Evolutionary conservation across 371 early-diverging fungal species (phyloP), one percentile per base, ranked within the genome.

Genomic region (Hamiltosporidium tvaerminnensis): DNA sequence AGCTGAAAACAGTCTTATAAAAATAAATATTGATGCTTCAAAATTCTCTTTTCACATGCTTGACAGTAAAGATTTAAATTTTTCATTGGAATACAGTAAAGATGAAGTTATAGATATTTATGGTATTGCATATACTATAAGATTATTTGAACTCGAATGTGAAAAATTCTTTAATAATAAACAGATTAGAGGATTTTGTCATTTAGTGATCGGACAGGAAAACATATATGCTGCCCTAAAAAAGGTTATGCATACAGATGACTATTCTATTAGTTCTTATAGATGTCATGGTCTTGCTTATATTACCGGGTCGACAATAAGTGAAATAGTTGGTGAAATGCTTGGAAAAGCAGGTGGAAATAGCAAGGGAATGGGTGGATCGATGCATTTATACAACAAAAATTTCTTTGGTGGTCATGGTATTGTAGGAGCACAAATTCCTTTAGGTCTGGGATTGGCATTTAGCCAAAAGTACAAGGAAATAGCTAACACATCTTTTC

Each of bases 341-440:
- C 49, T 84, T 74, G 90, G 92, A 65, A 84, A 87, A 66, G 69
- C 75, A 47, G 86, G 80, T 63, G 97, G 97, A 72, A 84, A 86
- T 70, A 88, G 92, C 38, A 82, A 84, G 75, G 97, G 97, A 60
- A 96, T 93, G 84, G 97, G 97, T 68, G 97, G 97, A 36, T 95
- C 96, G 62, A 96, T 96, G 97, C 97, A 96, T 84, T 89, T 96
- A 86, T 96, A 91, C 80, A 86, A 88, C 57, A 81, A 82, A 57
- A 84, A 86, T 76, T 95, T 96, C 81, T 93, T 86, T 79, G 97
- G 97, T 70, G 97, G 97, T 65, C 93, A 96, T 84, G 97, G 97
- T 70, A 94, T 96, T 73, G 97, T 96, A 61, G 97, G 97, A 65
- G 95, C 97, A 47, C 97, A 96, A 81, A 87, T 92, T 47, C 91